Evolutionary conservation across 2,329 filamentous ascomycete genomes (phyloP), one percentile per base, ranked within the genome.

Genomic region (Aureobasidium sp.): DNA sequence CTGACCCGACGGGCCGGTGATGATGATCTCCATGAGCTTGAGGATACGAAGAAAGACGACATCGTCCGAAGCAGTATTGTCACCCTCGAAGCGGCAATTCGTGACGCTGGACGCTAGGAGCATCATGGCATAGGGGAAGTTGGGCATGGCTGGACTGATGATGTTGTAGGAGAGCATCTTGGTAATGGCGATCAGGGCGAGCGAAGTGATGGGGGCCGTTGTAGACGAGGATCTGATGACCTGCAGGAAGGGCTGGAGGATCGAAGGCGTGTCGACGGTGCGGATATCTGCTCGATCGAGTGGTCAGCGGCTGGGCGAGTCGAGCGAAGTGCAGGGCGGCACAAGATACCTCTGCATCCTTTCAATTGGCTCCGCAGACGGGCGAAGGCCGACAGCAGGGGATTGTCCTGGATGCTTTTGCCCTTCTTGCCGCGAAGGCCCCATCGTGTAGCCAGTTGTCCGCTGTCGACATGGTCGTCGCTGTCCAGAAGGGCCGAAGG

Each of bases 21-120:
- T 85, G 86, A 98, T 96, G 64, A 90, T 88, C 70, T 98, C 93
- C 93, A 98, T 98, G 41, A 98, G 79, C 66, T 95, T 93, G 56
- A 98, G 71, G 62, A 98, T 97, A 72, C 94, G 86, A 53, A 97
- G 75, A 52, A 97, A 78, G 12, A 98, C 94, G 50, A 97, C 90
- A 70, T 98, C 93, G 64, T 96, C 93, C 57, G 94, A 90, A 0
- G 90, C 84, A 16, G 89, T 89, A 67, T 98, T 93, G 67, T 89
- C 96, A 22, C 93, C 91, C 70, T 97, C 93, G 64, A 98, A 98
- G 56, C 94, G 85, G 66, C 93, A 98, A 68, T 98, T 91, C 42
- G 93, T 98, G 58, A 98, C 93, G 6, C 93, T 93, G 14, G 90
- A 88, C 14, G 91, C 95, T 24, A 98, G 77, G 4, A 90, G 83